Evolutionary conservation across 83 land plant genomes (phyloP).

Genomic region (Picea engelmannii): DNA sequence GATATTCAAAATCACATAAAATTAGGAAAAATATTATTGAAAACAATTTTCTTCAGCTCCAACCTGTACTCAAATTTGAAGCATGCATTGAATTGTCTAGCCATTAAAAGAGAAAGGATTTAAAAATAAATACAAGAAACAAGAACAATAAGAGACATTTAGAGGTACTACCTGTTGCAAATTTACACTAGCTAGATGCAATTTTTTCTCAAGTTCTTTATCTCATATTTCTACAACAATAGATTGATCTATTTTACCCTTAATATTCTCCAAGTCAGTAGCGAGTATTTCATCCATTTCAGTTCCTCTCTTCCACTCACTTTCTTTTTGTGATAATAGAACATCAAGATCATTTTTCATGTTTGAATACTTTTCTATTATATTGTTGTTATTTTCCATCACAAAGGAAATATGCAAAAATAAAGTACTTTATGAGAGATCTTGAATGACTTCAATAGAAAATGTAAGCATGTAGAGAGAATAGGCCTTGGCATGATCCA

Average conservation of each 20-base stretch:
- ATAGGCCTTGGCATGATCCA: not conserved
- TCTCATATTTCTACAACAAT: constrained; percentile 22
- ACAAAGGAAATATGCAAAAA: constrained; percentile 48
- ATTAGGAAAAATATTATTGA: not conserved
- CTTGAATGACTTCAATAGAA: not conserved
- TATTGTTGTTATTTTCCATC: constrained; percentile 49
- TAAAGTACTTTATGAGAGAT: not conserved
- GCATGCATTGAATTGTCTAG: not conserved
- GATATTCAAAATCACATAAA: not conserved
- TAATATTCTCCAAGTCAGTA: constrained; percentile 37
- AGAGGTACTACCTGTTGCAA: constrained; percentile 39
- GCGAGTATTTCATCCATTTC: constrained; percentile 27
- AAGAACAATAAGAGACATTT: not conserved
- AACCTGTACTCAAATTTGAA: not conserved
- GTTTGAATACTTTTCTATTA: constrained; percentile 34
- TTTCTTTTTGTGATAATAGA: constrained; percentile 38
- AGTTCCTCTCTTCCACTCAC: constrained; percentile 33
- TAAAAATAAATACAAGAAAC: not conserved
- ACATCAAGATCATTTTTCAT: constrained; percentile 45
- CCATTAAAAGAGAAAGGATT: not conserved
- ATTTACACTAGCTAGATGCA: constrained; percentile 21
- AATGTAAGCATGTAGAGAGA: not conserved
- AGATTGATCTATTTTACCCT: constrained; percentile 28
- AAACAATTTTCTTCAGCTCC: not conserved
- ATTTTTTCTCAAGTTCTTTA: constrained; percentile 38